A percentile compares a stretch with the other conserved stretches of the same genome.
phyloP scores from a whole-genome alignment of 2,329 filamentous ascomycete genomes.

The Orbilia quercus region DNA sequence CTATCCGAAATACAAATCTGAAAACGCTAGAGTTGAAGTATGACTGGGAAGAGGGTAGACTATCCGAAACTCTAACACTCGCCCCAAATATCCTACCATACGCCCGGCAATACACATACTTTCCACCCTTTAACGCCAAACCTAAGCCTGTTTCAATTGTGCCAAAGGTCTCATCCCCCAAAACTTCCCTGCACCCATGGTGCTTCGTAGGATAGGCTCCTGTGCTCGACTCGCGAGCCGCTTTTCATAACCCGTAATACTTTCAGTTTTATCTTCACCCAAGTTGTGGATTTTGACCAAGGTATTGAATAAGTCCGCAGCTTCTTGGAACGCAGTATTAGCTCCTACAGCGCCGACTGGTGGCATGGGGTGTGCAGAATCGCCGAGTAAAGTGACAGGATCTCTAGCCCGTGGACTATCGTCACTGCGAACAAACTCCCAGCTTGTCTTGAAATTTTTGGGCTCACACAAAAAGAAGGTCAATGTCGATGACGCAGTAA shows the following conservation, averaged over 20 bases:
- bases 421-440: constrained; percentile 11
- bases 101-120: no score
- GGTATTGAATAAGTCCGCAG: constrained; percentile 19
- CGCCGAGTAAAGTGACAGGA: constrained; percentile 19
- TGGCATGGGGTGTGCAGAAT: constrained; percentile 35
- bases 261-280: neutral
- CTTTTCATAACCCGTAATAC: constrained; percentile 17
- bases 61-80: no score
- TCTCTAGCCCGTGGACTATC: neutral
- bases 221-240: constrained; percentile 10
- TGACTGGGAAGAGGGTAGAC: no score
- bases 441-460: constrained; percentile 29
- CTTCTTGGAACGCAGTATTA: constrained; percentile 32
- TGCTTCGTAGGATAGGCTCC: constrained; percentile 13
- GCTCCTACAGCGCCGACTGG: constrained; percentile 30
- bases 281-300: constrained; percentile 22
- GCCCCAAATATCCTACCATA: no score
- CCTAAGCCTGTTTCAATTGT: constrained; percentile 7
- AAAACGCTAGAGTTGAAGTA: no score
- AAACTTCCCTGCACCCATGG: constrained; percentile 15
- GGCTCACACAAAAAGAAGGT: constrained; percentile 27
- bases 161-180: constrained; percentile 30
- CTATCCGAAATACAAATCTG: no score
- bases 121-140: constrained; percentile 17
- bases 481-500: constrained; percentile 4